phyloP scores from a whole-genome alignment of 345 rosid genomes.

The Erucastrum elatum region DNA sequence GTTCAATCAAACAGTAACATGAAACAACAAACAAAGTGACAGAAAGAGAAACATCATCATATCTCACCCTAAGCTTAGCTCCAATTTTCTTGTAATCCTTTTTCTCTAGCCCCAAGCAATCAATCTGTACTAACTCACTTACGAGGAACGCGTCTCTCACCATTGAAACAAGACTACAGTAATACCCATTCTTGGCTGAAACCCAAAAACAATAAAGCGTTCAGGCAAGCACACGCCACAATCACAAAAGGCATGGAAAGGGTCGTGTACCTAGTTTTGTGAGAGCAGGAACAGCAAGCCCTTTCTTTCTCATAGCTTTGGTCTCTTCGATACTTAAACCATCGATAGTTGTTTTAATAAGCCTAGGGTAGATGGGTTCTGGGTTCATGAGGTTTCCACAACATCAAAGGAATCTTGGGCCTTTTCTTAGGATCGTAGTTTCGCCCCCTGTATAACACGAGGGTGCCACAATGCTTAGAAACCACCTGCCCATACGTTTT shows the following conservation, averaged over 20 bases:
- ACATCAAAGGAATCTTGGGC: conserved; percentile 78
- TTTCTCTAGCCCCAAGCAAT: conserved; percentile 79
- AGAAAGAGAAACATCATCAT: not conserved
- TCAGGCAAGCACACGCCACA: not conserved
- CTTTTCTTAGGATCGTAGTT: conserved; percentile 76
- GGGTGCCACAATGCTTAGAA: conserved; percentile 68
- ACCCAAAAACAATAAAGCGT: conserved; percentile 1
- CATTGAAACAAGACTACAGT: conserved; percentile 86
- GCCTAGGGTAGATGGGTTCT: conserved; percentile 61
- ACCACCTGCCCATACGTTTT: conserved; percentile 68
- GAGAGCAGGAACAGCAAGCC: conserved; percentile 68
- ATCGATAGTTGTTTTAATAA: conserved; percentile 82
- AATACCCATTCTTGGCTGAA: conserved; percentile 92
- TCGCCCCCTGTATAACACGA: conserved; percentile 79
- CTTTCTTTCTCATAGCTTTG: conserved; percentile 81
- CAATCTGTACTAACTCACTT: conserved; percentile 70
- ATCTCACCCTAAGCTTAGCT: conserved; percentile 75
- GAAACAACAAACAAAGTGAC: not conserved
- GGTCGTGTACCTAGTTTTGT: conserved; percentile 65
- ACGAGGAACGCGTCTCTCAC: conserved; percentile 85
- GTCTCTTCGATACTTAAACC: conserved; percentile 82
- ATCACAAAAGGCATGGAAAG: not conserved
- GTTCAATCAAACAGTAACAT: not conserved
- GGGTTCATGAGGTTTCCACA: conserved; percentile 94
- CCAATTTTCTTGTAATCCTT: conserved; percentile 94